A percentile compares a stretch with the other conserved stretches of the same genome.
These are phyloP conservation scores for Podosphaera aphanis DNA, from an alignment of 2,329 filamentous ascomycete species.

Conservation along the genomic window DNA sequence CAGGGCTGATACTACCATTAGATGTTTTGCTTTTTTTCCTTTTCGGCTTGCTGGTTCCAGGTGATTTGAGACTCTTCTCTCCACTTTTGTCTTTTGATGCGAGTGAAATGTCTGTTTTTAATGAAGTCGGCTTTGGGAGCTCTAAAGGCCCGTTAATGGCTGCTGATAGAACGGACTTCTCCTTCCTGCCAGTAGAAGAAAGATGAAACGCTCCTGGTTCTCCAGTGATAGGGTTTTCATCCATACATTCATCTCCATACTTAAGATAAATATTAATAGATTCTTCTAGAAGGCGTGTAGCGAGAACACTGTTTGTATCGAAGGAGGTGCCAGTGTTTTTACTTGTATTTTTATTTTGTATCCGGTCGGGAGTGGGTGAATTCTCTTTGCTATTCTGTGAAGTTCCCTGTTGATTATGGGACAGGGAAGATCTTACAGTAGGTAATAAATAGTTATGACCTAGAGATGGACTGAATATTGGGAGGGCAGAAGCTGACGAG, in stretches of 20 bases:
- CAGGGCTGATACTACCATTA: background rate
- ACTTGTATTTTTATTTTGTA: conserved; percentile 2
- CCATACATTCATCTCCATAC: conserved; percentile 40
- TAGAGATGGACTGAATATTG: conserved; percentile 27
- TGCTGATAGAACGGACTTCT: conserved; percentile 7
- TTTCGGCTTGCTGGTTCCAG: conserved; percentile 16
- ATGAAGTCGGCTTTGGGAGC: conserved; percentile 6
- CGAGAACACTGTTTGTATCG: conserved; percentile 10
- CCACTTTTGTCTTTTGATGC: conserved; percentile 12
- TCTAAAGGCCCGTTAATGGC: conserved; percentile 5
- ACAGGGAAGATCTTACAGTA: conserved; percentile 5
- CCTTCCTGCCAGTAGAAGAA: conserved; percentile 30
- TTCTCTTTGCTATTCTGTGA: conserved; percentile 12
- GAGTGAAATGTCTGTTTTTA: conserved; percentile 10
- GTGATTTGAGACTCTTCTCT: conserved; percentile 15
- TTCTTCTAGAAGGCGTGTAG: conserved; percentile 24
- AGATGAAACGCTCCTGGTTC: conserved; percentile 42
- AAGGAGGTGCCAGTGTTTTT: conserved; percentile 8
- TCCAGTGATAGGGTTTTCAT: conserved; percentile 45
- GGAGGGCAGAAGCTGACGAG: conserved; percentile 14
- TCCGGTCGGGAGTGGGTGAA: conserved; percentile 21
- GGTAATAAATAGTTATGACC: conserved; percentile 18
- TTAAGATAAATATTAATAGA: conserved; percentile 32
- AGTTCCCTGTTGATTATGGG: conserved; percentile 5
- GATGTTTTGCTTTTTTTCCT: conserved; percentile 17